Conservation (phyloP, 192 early-diverging fungal species). For the Blastocladiella britannica region DNA sequence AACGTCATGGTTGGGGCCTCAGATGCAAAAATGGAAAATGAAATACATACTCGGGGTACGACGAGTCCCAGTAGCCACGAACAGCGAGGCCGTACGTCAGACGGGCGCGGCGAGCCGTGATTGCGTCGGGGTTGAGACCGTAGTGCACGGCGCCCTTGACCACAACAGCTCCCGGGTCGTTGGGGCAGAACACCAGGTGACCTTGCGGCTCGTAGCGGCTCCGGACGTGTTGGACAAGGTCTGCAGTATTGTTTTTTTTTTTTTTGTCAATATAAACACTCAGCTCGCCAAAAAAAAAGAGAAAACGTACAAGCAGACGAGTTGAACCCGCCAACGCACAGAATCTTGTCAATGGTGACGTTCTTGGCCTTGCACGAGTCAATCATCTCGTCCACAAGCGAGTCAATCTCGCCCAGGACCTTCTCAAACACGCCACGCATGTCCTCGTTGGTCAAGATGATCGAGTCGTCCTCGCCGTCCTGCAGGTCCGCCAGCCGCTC, state of each 20-base stretch:
- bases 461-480: not conserved
- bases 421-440: not conserved
- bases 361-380: not conserved
- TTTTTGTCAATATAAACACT: no score
- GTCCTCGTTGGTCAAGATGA: not conserved
- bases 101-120: constrained; percentile 2
- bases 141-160: constrained; percentile 4
- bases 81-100: constrained; percentile 2
- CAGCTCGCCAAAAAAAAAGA: no score
- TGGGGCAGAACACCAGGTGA: not conserved
- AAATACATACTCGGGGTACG: not conserved
- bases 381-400: constrained; percentile 2
- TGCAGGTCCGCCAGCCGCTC: not conserved
- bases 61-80: not conserved
- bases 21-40: no score
- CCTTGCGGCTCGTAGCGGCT: constrained; percentile 1
- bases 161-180: constrained; percentile 3
- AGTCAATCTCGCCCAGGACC: not conserved
- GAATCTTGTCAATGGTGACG: not conserved
- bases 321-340: constrained; percentile 4
- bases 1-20: no score
- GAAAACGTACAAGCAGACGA: no score
- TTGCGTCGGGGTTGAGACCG: constrained; percentile 2
- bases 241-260: no score
- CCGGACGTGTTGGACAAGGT: not conserved